A percentile compares a stretch with the other conserved stretches of the same genome.
Evolutionary conservation across 2,329 filamentous ascomycete species (phyloP).

Genomic region (Epichloe scottii): DNA sequence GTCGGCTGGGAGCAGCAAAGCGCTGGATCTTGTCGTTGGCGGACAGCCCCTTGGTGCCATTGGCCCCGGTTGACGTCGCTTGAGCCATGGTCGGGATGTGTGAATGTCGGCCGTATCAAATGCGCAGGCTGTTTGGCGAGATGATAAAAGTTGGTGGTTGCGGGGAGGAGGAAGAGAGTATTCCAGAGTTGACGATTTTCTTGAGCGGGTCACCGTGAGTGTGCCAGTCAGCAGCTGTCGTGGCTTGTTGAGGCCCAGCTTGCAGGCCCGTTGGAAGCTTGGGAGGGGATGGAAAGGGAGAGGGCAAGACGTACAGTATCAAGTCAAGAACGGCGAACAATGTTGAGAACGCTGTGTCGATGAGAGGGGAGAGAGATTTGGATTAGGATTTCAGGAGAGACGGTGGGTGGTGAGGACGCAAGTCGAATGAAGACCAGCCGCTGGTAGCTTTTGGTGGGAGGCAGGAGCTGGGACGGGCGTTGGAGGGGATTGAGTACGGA

Average conservation of each 20-base stretch:
- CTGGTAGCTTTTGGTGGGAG: constrained; percentile 4
- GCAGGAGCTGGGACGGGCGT: not conserved
- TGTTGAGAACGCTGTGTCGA: not conserved
- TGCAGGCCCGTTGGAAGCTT: constrained; percentile 1
- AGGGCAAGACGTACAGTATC: not conserved
- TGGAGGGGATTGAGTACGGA: too few species aligned
- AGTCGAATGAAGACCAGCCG: not conserved
- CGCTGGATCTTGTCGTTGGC: constrained; percentile 99
- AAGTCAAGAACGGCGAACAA: not conserved
- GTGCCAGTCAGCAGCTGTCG: constrained; percentile 3
- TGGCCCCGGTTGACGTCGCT: constrained; percentile 35
- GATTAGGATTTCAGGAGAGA: not conserved
- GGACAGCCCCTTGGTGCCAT: constrained; percentile 44
- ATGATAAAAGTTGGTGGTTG: constrained; percentile 4
- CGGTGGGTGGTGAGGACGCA: not conserved
- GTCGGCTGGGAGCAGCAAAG: constrained; percentile 85
- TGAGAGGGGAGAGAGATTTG: not conserved
- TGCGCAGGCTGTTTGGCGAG: not conserved
- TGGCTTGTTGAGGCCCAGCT: constrained; percentile 3
- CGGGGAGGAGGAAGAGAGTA: not conserved
- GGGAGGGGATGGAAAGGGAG: not conserved
- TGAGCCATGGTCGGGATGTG: constrained; percentile 33
- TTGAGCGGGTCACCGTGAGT: constrained; percentile 6
- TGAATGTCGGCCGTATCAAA: constrained; percentile 5
- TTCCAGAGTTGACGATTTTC: constrained; percentile 2